Percentiles rank a stretch among this genome's conserved stretches.
These are phyloP conservation scores for Aurantiochytrium sp. DNA, from an alignment of 108 stramenopile genomes.

Conservation along the genomic window DNA sequence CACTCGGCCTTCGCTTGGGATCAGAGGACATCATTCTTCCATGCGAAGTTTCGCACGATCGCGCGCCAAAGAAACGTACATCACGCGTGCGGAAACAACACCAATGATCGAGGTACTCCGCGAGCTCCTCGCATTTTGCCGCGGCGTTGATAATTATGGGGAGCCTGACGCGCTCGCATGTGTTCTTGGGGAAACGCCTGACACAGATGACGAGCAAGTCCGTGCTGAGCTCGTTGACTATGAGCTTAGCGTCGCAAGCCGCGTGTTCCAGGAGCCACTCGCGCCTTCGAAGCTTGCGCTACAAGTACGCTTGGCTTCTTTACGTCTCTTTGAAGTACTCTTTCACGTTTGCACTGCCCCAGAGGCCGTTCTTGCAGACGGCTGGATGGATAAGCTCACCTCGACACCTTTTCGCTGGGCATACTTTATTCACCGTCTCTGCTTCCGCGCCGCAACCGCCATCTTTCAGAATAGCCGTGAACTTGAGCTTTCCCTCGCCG, in stretches of 20 bases:
- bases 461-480: neutral
- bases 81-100: neutral
- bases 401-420: neutral
- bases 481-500: neutral
- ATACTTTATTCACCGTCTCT: conserved; percentile 3
- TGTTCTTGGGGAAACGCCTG: neutral
- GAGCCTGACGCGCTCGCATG: neutral
- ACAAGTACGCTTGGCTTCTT: neutral
- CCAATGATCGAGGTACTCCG: neutral
- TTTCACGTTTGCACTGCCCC: neutral
- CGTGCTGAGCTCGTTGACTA: neutral
- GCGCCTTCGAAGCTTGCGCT: neutral
- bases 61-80: neutral
- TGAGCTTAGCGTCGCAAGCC: neutral
- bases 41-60: neutral
- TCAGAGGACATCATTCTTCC: neutral
- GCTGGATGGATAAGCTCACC: neutral
- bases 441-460: conserved; percentile 1
- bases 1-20: no score
- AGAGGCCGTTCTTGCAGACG: neutral
- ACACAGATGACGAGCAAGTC: neutral
- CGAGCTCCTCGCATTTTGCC: neutral
- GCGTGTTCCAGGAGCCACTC: neutral
- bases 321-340: neutral
- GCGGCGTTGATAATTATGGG: neutral